phyloP scores from a whole-genome alignment of 2,329 filamentous ascomycete species.

The Pseudogymnoascus sp. region DNA sequence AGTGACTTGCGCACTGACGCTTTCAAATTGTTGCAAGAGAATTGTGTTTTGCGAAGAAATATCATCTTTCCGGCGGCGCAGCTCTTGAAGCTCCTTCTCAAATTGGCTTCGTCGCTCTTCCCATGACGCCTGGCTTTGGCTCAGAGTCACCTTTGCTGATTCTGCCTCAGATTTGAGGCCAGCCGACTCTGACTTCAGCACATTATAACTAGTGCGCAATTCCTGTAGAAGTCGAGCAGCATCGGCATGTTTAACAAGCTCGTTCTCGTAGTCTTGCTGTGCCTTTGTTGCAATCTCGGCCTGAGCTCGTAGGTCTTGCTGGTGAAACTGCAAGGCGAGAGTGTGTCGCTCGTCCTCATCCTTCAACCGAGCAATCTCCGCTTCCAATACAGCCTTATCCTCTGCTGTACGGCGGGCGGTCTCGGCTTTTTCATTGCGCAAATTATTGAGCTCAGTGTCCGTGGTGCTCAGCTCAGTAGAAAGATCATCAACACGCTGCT shows the following conservation, averaged over 20 bases:
- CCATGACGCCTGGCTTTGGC: conserved; percentile 83
- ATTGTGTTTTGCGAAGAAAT: conserved; percentile 83
- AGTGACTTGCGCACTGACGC: conserved; percentile 70
- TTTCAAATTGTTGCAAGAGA: conserved; percentile 82
- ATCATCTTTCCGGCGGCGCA: conserved; percentile 74
- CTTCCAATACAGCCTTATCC: conserved; percentile 71
- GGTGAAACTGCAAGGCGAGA: conserved; percentile 75
- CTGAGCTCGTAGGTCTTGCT: conserved; percentile 86
- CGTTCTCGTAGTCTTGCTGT: conserved; percentile 90
- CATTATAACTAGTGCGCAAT: conserved; percentile 72
- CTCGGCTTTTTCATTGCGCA: conserved; percentile 77
- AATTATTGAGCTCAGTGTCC: conserved; percentile 71
- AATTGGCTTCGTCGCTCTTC: conserved; percentile 71
- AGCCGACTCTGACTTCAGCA: conserved; percentile 71
- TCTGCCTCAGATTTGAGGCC: conserved; percentile 75
- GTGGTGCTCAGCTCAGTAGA: conserved; percentile 72
- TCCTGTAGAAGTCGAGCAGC: conserved; percentile 80
- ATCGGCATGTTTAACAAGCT: conserved; percentile 90
- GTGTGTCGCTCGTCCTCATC: conserved; percentile 76
- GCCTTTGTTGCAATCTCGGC: conserved; percentile 89
- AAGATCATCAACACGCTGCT: conserved; percentile 77
- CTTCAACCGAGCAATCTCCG: conserved; percentile 73
- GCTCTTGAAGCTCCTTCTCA: conserved; percentile 74
- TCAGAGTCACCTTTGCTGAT: conserved; percentile 70
- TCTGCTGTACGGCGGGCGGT: conserved; percentile 64